A percentile compares a stretch with the other conserved stretches of the same genome.
Conservation (phyloP, 495 filamentous ascomycete species). For the Penicillium cosmopolitanum region DNA sequence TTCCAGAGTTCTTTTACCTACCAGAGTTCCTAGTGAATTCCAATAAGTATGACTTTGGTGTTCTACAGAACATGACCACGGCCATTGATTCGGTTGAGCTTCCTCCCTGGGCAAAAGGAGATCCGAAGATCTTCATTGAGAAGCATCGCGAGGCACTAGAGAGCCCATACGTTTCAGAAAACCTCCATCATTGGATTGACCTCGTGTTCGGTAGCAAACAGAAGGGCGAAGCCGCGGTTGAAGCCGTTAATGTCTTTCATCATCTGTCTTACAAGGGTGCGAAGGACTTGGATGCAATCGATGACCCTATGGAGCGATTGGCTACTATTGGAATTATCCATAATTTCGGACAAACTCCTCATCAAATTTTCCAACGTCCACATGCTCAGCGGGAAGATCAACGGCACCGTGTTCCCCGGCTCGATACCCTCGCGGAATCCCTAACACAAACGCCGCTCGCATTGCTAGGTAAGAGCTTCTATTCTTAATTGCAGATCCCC, state of each 20-base stretch:
- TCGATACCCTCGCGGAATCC: constrained; percentile 78
- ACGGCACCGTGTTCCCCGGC: constrained; percentile 59
- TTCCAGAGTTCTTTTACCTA: constrained; percentile 95
- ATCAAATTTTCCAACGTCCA: constrained; percentile 84
- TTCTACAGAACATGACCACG: constrained; percentile 76
- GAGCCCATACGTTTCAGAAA: constrained; percentile 87
- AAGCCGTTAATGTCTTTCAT: constrained; percentile 93
- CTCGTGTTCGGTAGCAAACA: constrained; percentile 95
- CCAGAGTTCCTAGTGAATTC: constrained; percentile 91
- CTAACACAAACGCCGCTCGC: constrained; percentile 82
- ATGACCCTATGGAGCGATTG: constrained; percentile 79
- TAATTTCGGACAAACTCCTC: constrained; percentile 96
- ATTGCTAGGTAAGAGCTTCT: constrained; percentile 57
- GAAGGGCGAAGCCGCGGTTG: constrained; percentile 88
- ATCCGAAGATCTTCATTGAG: constrained; percentile 92
- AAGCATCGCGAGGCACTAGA: constrained; percentile 95
- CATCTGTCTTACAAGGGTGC: constrained; percentile 93
- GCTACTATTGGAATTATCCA: constrained; percentile 95
- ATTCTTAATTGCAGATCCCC: background rate
- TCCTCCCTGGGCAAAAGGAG: constrained; percentile 95
- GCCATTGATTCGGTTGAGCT: constrained; percentile 81
- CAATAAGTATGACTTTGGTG: constrained; percentile 91
- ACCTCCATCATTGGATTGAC: constrained; percentile 95
- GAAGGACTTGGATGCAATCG: constrained; percentile 88
- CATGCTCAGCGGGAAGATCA: constrained; percentile 75